These are phyloP conservation scores for Sporothrix variecibatus DNA, from an alignment of 2,329 filamentous ascomycete species.

Conservation along the genomic window DNA sequence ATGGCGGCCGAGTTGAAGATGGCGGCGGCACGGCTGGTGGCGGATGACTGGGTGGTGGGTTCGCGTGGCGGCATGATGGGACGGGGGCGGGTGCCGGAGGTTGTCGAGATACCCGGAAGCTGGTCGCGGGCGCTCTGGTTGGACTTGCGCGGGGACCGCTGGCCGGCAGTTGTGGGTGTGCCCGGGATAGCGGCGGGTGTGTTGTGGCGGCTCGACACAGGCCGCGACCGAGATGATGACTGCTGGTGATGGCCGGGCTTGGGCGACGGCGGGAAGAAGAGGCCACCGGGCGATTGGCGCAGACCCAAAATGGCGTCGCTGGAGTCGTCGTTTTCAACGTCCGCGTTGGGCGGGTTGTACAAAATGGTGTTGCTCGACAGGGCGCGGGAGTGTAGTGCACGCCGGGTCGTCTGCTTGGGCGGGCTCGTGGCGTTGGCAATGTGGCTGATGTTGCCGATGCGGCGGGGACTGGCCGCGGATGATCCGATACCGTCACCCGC, in stretches of 20 bases:
- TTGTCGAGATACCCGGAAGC: constrained; percentile 31
- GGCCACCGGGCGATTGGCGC: constrained; percentile 7
- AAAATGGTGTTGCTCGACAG: constrained; percentile 81
- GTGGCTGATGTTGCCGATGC: constrained; percentile 14
- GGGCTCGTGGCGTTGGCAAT: constrained; percentile 17
- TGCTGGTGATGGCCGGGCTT: constrained; percentile 35
- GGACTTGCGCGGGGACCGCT: constrained; percentile 52
- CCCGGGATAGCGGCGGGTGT: constrained; percentile 43
- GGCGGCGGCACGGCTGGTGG: constrained; percentile 57
- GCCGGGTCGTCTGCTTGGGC: constrained; percentile 22
- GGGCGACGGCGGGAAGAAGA: constrained; percentile 49
- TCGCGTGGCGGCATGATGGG: constrained; percentile 57
- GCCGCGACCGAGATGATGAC: constrained; percentile 37
- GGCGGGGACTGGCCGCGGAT: not conserved
- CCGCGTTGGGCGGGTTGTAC: constrained; percentile 64
- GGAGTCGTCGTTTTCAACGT: constrained; percentile 11
- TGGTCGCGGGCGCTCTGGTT: constrained; percentile 38
- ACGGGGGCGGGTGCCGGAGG: constrained; percentile 50
- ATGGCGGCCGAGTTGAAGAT: constrained; percentile 39
- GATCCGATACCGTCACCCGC: not conserved
- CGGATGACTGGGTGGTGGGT: constrained; percentile 54
- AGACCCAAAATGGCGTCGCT: not conserved
- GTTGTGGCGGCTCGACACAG: constrained; percentile 45
- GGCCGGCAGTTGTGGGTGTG: constrained; percentile 34
- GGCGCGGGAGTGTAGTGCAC: constrained; percentile 66